A percentile compares a stretch with the other conserved stretches of the same genome.
These are phyloP conservation scores for Leptographium wingfieldii DNA, from an alignment of 2,329 filamentous ascomycete genomes.

Conservation along the genomic window DNA sequence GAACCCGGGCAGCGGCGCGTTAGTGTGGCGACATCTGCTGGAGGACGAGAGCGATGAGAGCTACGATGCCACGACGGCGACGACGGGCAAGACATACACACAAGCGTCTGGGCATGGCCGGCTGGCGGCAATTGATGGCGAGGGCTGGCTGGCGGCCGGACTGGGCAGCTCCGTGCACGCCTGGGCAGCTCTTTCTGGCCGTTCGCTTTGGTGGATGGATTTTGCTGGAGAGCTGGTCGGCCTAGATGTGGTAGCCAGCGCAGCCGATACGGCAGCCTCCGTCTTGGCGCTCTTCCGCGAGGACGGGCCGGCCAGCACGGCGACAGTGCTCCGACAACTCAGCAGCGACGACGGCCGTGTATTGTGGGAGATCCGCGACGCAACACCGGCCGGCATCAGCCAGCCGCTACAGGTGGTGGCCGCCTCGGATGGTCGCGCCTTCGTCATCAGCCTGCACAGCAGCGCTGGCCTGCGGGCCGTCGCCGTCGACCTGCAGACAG, in stretches of 20 bases:
- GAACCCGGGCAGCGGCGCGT: slow-evolving; percentile 70
- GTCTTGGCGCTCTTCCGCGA: not conserved
- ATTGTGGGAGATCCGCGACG: slow-evolving; percentile 66
- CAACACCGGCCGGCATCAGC: slow-evolving; percentile 22
- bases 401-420: slow-evolving; percentile 68
- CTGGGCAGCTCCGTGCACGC: slow-evolving; percentile 57
- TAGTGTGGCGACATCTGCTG: slow-evolving; percentile 78
- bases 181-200: slow-evolving; percentile 76
- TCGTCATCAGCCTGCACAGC: slow-evolving; percentile 68
- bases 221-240: slow-evolving; percentile 50
- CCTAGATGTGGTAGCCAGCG: slow-evolving; percentile 30
- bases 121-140: slow-evolving; percentile 63
- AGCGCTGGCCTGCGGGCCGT: slow-evolving; percentile 64
- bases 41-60: slow-evolving; percentile 28
- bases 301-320: slow-evolving; percentile 53
- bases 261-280: not conserved
- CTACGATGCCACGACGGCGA: slow-evolving; percentile 17
- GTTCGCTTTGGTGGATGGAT: slow-evolving; percentile 59
- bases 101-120: slow-evolving; percentile 31
- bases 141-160: slow-evolving; percentile 65
- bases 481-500: slow-evolving; percentile 59
- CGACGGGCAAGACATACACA: slow-evolving; percentile 22
- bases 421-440: slow-evolving; percentile 56
- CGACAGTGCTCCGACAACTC: slow-evolving; percentile 50
- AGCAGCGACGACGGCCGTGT: slow-evolving; percentile 59